Evolutionary conservation across 495 filamentous ascomycete species (phyloP).

Genomic region (Ascodesmis nigricans): DNA sequence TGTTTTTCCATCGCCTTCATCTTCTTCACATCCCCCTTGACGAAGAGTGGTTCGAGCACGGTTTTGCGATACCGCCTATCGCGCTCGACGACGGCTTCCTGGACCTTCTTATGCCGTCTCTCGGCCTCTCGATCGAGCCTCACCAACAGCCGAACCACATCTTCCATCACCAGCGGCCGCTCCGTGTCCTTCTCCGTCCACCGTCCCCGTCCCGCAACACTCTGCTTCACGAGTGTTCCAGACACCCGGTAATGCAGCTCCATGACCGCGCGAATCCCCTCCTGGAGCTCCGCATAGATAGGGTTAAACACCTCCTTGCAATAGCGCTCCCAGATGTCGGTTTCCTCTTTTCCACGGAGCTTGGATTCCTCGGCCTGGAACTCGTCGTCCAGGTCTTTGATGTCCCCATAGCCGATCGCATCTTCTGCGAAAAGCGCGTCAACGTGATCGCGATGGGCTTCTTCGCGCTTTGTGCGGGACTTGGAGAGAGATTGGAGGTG

Average conservation of each 20-base stretch:
- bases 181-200: slow-evolving; percentile 6
- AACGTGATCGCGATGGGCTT: slow-evolving; percentile 13
- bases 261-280: slow-evolving; percentile 18
- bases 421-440: slow-evolving; percentile 14
- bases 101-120: slow-evolving; percentile 21
- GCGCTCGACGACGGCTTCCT: slow-evolving; percentile 21
- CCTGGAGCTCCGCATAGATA: slow-evolving; percentile 17
- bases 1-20: slow-evolving; percentile 25
- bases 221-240: slow-evolving; percentile 4
- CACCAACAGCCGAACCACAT: slow-evolving; percentile 17
- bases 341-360: slow-evolving; percentile 14
- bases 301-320: slow-evolving; percentile 17
- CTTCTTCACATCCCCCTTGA: slow-evolving; percentile 20
- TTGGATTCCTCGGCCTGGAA: slow-evolving; percentile 14
- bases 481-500: slow-evolving; percentile 12
- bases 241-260: slow-evolving; percentile 11
- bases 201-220: slow-evolving; percentile 15
- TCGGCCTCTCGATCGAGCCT: slow-evolving; percentile 18
- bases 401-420: slow-evolving; percentile 19
- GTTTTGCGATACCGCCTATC: slow-evolving; percentile 24
- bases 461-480: slow-evolving; percentile 5
- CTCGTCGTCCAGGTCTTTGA: slow-evolving; percentile 16
- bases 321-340: slow-evolving; percentile 14
- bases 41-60: slow-evolving; percentile 23
- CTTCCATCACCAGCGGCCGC: slow-evolving; percentile 9